Conservation (phyloP, 768 basidiomycete genomes). For the Tubosaeta sp. region DNA sequence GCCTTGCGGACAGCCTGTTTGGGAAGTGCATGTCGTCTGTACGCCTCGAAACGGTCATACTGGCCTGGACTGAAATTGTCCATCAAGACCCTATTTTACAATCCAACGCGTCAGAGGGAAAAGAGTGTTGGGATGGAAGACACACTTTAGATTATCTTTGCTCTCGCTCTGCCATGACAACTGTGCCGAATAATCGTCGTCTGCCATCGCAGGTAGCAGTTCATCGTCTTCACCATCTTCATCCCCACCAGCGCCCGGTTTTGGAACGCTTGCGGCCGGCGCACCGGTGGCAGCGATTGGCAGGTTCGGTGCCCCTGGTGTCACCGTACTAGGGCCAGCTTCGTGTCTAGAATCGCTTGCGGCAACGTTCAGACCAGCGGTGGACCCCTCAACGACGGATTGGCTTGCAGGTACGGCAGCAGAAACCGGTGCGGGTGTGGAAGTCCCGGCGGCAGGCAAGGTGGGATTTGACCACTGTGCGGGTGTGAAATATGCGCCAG, state of each 20-base stretch:
- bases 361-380: constrained; percentile 1
- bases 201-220: constrained; percentile 78
- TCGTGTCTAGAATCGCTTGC: constrained; percentile 16
- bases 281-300: background rate
- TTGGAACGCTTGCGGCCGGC: constrained; percentile 5
- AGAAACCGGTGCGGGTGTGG: constrained; percentile 10
- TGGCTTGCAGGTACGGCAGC: constrained; percentile 6
- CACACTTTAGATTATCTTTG: constrained; percentile 80
- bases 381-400: constrained; percentile 4
- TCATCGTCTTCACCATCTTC: constrained; percentile 78
- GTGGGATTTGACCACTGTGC: constrained; percentile 37
- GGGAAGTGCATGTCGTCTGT: constrained; percentile 75
- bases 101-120: background rate
- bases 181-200: constrained; percentile 84
- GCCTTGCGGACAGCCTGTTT: constrained; percentile 83
- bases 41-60: constrained; percentile 87
- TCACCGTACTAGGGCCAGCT: constrained; percentile 10
- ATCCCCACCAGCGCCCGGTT: constrained; percentile 18
- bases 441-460: constrained; percentile 3
- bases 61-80: constrained; percentile 81
- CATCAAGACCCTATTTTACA: constrained; percentile 68
- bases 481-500: constrained; percentile 28
- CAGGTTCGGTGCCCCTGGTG: background rate
- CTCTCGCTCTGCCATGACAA: constrained; percentile 82
- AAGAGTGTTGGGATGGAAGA: background rate